These are phyloP conservation scores for Fusarium equiseti DNA, from an alignment of 2,329 filamentous ascomycete species.

Conservation along the genomic window DNA sequence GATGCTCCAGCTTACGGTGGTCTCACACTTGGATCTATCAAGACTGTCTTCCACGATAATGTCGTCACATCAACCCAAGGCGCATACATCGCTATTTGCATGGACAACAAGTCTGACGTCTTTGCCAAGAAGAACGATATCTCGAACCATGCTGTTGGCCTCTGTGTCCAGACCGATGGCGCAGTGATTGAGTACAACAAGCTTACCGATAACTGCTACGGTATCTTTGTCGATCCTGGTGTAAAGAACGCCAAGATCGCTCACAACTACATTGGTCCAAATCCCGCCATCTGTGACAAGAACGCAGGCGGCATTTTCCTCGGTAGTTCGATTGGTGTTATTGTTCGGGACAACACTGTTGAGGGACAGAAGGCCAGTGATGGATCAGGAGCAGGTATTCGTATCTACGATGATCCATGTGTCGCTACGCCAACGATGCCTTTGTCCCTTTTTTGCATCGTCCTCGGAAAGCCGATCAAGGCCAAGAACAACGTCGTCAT, in stretches of 20 bases:
- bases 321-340: constrained; percentile 45
- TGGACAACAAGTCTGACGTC: constrained; percentile 51
- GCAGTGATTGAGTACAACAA: constrained; percentile 51
- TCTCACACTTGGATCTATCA: constrained; percentile 53
- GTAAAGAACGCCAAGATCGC: constrained; percentile 48
- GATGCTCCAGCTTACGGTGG: constrained; percentile 48
- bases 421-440: not conserved
- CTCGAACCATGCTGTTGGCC: constrained; percentile 48
- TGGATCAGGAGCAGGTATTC: constrained; percentile 38
- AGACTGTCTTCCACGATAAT: constrained; percentile 49
- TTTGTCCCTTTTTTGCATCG: constrained; percentile 28
- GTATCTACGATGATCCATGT: constrained; percentile 45
- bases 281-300: constrained; percentile 27
- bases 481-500: constrained; percentile 47
- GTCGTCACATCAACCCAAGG: constrained; percentile 38
- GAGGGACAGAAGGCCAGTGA: constrained; percentile 39
- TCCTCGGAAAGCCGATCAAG: constrained; percentile 24
- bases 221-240: constrained; percentile 51
- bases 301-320: constrained; percentile 45
- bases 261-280: constrained; percentile 47
- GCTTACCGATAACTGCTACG: constrained; percentile 50
- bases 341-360: constrained; percentile 48
- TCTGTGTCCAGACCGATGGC: constrained; percentile 53
- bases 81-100: constrained; percentile 51
- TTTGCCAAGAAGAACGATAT: constrained; percentile 48